Evolutionary conservation across 306 rosid genomes (phyloP), one percentile per base, ranked within the genome.

Genomic region (Vigna nakashimae): DNA sequence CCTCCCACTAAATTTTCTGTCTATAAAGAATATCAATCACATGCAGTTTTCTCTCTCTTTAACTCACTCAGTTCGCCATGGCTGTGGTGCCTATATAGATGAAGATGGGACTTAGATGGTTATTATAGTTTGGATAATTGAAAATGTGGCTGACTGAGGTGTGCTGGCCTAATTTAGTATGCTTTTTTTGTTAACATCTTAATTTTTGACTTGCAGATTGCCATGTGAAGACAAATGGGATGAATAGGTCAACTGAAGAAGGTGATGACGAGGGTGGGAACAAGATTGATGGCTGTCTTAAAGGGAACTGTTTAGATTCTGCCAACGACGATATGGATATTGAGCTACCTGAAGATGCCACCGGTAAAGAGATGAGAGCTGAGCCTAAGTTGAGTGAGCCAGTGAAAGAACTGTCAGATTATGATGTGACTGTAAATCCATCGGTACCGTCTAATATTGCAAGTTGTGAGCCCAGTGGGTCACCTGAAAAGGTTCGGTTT

Each of bases 181-280:
- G 7, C 32, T 77, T 59, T 48, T 65, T 22, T 45, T 75, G n/a
- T n/a, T 74, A 55, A 65, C 24, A 13, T 75, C 52, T 74, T 65
- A 28, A 40, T 55, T 79, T 38, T 59, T 72, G 80, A 79, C 36
- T 82, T 77, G 55, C 75, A 93, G 98, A 55, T 68, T 38, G 30
- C 79, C 76, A 9, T 12, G 77, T 56, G 83, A 78, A 79, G 82
- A 22, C 65, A 49, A 81, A 58, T 70, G 67, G 62, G 67, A 59
- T 42, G 67, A 65, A 74, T 65, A 82, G 36, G 62, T 81, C 57
- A 45, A 51, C 75, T 49, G 36, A 40, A 26, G 82, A 85, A 57
- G 85, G 64, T 80, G 72, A 55, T 62, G 51, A 45, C 10, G 64
- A 7, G 70, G 51, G 56, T 69, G 78, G 69, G 65, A 78, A 24